These are phyloP conservation scores for Solanum megistacrolobum DNA, from an alignment of 257 asterid genomes.

Conservation along the genomic window DNA sequence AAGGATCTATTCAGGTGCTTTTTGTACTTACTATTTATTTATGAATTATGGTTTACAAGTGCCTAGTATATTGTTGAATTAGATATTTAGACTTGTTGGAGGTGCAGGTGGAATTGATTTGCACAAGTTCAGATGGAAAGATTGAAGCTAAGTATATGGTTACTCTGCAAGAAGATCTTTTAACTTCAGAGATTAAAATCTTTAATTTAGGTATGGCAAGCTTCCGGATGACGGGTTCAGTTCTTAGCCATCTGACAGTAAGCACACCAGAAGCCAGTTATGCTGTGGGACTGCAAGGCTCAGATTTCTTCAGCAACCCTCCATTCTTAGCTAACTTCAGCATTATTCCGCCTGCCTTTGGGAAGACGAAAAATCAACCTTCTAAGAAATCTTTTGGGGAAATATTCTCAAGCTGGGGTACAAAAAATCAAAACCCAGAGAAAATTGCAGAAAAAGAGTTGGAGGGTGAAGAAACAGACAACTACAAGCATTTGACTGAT, in stretches of 20 bases:
- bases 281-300: conserved; percentile 57
- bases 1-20: conserved; percentile 44
- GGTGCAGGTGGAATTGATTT: conserved; percentile 42
- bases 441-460: conserved; percentile 1
- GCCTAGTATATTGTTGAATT: background rate
- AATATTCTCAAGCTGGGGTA: conserved; percentile 24
- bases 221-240: conserved; percentile 34
- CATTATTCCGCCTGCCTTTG: conserved; percentile 44
- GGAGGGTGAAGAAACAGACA: conserved; percentile 65
- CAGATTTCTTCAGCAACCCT: conserved; percentile 48
- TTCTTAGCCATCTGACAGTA: conserved; percentile 51
- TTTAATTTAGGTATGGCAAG: conserved; percentile 29
- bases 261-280: conserved; percentile 82
- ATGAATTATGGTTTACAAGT: background rate
- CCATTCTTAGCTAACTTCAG: conserved; percentile 36
- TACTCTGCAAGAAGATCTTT: conserved; percentile 31
- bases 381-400: conserved; percentile 16
- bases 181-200: conserved; percentile 39
- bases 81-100: background rate
- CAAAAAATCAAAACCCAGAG: conserved; percentile 1
- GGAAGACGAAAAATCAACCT: conserved; percentile 2
- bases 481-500: conserved; percentile 52
- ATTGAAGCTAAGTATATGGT: conserved; percentile 39
- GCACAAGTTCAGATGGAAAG: conserved; percentile 16
- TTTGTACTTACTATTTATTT: background rate